These are phyloP conservation scores for Ganoderma sp. DNA, from an alignment of 1,284 basidiomycete species.

Conservation along the genomic window DNA sequence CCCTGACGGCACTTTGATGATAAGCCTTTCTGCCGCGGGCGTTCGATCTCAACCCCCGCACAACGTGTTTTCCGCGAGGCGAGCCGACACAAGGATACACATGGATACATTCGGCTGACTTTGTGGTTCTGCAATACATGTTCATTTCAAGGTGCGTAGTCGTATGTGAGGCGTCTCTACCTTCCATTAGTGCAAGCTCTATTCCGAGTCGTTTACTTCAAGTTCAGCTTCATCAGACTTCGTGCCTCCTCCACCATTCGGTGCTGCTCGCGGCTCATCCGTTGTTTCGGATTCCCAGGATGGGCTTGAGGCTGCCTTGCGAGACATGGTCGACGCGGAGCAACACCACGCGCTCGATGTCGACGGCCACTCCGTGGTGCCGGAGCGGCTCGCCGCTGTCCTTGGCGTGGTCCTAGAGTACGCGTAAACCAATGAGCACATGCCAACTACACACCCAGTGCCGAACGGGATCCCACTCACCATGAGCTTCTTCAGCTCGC, in stretches of 20 bases:
- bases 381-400: background rate
- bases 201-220: background rate
- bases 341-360: conserved; percentile 6
- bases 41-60: background rate
- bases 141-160: background rate
- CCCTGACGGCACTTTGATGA: background rate
- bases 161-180: background rate
- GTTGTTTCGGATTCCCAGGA: conserved; percentile 5
- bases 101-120: background rate
- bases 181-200: background rate
- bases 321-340: conserved; percentile 18
- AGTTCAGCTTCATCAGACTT: background rate
- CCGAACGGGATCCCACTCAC: too few relatives aligned
- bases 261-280: background rate
- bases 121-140: background rate
- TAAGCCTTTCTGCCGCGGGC: background rate
- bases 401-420: background rate
- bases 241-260: background rate
- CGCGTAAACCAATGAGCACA: too few relatives aligned
- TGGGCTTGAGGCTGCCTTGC: conserved; percentile 15
- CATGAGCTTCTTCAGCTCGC: conserved; percentile 9
- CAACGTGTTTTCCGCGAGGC: conserved; percentile 11
- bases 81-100: conserved; percentile 2
- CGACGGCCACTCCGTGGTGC: background rate
- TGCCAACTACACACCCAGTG: too few relatives aligned